Evolutionary conservation across 495 filamentous ascomycete species (phyloP).

Genomic region (Penicillium taxi): DNA sequence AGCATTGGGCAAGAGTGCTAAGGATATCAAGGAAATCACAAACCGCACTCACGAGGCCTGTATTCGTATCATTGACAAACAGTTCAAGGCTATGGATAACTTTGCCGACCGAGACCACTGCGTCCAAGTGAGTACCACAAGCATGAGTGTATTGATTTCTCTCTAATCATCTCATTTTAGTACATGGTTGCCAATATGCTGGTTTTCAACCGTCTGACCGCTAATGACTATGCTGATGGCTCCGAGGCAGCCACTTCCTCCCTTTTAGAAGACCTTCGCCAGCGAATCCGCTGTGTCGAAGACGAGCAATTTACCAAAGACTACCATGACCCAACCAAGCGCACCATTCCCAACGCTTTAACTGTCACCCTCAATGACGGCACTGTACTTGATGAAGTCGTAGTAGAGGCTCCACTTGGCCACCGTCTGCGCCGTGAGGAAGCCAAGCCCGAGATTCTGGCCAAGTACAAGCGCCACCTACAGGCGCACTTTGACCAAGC

Average conservation of each 20-base stretch:
- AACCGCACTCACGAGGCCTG: conserved; percentile 98
- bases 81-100: conserved; percentile 99
- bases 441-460: conserved; percentile 91
- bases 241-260: conserved; percentile 82
- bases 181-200: conserved; percentile 98
- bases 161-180: conserved; percentile 19
- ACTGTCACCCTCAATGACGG: conserved; percentile 91
- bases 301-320: conserved; percentile 88
- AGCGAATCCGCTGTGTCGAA: conserved; percentile 91
- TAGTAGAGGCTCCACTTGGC: conserved; percentile 91
- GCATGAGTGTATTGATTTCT: background rate
- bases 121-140: conserved; percentile 56
- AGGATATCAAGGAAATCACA: conserved; percentile 86
- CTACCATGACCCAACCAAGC: conserved; percentile 87
- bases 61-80: conserved; percentile 98
- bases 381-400: conserved; percentile 82
- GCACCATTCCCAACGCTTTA: conserved; percentile 92
- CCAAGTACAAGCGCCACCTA: conserved; percentile 90
- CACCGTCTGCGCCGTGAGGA: conserved; percentile 88
- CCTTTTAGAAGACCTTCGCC: conserved; percentile 79
- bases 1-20: conserved; percentile 78
- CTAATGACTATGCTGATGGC: conserved; percentile 86
- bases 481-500: conserved; percentile 69
- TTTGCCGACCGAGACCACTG: conserved; percentile 99
- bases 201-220: conserved; percentile 82